A percentile compares a stretch with the other conserved stretches of the same genome.
These are phyloP conservation scores for Phytophthora pinifolia DNA, from an alignment of 352 stramenopile species.

Conservation along the genomic window DNA sequence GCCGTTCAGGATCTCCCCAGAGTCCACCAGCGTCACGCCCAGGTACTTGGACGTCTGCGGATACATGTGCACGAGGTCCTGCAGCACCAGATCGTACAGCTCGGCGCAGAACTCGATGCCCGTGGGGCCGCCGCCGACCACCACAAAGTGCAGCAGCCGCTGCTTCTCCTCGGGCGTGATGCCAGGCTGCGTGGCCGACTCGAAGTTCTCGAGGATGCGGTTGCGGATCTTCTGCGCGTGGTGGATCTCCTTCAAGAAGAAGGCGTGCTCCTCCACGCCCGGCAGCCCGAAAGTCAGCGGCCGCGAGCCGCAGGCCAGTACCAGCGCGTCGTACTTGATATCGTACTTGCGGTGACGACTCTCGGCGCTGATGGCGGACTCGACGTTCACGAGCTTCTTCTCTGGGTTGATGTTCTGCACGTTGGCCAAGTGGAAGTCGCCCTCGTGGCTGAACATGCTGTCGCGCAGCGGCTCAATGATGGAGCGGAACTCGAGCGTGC, in stretches of 20 bases:
- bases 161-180: conserved; percentile 85
- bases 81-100: conserved; percentile 92
- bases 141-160: conserved; percentile 95
- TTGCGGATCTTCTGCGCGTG: conserved; percentile 90
- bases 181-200: conserved; percentile 90
- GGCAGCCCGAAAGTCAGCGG: conserved; percentile 95
- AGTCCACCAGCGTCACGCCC: conserved; percentile 69
- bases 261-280: conserved; percentile 91
- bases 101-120: conserved; percentile 96
- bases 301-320: conserved; percentile 91
- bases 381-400: conserved; percentile 72
- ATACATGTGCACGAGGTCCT: conserved; percentile 90
- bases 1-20: conserved; percentile 68
- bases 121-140: conserved; percentile 96
- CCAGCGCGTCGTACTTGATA: conserved; percentile 93
- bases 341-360: conserved; percentile 51
- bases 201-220: conserved; percentile 91
- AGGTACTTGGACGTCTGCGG: conserved; percentile 73
- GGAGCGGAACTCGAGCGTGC: conserved; percentile 96
- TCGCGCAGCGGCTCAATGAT: conserved; percentile 97
- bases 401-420: conserved; percentile 78
- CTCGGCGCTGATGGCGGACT: conserved; percentile 50
- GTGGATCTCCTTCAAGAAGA: conserved; percentile 97
- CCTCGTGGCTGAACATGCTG: conserved; percentile 65
- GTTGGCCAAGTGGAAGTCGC: conserved; percentile 72